Conservation (phyloP, 2,329 filamentous ascomycete genomes). For the Drechslerella coelobrocha region DNA sequence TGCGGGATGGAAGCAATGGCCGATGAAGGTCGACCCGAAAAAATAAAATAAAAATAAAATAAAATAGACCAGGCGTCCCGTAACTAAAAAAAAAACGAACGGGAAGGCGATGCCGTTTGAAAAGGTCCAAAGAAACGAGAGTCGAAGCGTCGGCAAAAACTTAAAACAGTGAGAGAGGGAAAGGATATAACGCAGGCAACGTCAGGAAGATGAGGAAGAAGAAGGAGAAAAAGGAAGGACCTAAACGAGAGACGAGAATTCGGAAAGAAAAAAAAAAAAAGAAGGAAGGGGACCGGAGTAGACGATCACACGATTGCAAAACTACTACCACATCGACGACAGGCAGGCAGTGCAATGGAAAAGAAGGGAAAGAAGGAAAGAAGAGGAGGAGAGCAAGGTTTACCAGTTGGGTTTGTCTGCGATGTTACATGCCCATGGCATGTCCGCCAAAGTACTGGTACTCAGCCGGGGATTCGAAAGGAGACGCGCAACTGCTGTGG, state of each 20-base stretch:
- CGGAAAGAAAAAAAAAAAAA: slow-evolving; percentile 21
- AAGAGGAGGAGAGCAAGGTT: not conserved
- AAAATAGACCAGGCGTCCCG: not conserved
- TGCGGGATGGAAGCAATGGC: no score
- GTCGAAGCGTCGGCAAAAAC: slow-evolving; percentile 15
- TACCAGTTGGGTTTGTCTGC: slow-evolving; percentile 17
- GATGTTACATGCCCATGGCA: slow-evolving; percentile 39
- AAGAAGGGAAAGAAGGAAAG: slow-evolving; percentile 26
- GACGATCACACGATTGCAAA: slow-evolving; percentile 21
- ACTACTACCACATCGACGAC: slow-evolving; percentile 41
- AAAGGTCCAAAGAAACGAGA: slow-evolving; percentile 40
- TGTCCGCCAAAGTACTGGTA: no score
- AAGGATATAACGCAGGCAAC: slow-evolving; percentile 6
- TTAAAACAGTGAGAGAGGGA: not conserved
- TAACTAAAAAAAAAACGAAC: slow-evolving; percentile 19
- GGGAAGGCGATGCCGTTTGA: slow-evolving; percentile 24
- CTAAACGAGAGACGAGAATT: not conserved
- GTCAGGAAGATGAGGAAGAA: slow-evolving; percentile 4
- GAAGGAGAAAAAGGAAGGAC: slow-evolving; percentile 13
- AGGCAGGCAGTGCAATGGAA: no score
- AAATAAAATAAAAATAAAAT: slow-evolving; percentile 12
- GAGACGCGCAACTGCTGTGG: slow-evolving; percentile 45
- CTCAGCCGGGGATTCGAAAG: slow-evolving; percentile 24
- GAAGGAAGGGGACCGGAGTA: slow-evolving; percentile 2
- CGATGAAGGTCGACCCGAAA: not conserved